Percentiles rank a stretch among this genome's conserved stretches.
These are phyloP conservation scores for Populus hybrid DNA, from an alignment of 441 rosid species.

Conservation along the genomic window DNA sequence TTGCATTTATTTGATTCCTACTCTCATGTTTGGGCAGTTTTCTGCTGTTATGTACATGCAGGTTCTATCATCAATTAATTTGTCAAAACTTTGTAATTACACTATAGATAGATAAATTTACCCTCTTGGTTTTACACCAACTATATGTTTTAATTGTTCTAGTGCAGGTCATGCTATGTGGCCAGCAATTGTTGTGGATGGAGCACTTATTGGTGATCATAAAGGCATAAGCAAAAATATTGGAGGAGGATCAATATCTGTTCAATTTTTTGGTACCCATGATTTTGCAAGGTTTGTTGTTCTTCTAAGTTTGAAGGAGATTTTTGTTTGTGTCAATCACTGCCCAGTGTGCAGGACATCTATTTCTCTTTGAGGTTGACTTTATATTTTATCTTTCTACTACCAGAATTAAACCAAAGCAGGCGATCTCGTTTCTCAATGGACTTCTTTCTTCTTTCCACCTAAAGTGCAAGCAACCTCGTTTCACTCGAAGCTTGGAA, in stretches of 20 bases:
- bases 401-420: constrained; percentile 80
- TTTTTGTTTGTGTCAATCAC: not conserved
- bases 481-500: constrained; percentile 71
- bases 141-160: constrained; percentile 37
- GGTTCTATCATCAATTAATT: not conserved
- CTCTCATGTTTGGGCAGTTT: not conserved
- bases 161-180: constrained; percentile 96
- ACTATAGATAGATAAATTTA: not conserved
- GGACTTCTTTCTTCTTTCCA: constrained; percentile 90
- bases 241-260: constrained; percentile 69
- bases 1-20: not conserved
- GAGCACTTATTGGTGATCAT: constrained; percentile 51
- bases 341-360: constrained; percentile 8
- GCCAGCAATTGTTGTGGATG: constrained; percentile 97
- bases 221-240: constrained; percentile 55
- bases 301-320: constrained; percentile 14
- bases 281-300: constrained; percentile 90
- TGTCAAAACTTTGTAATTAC: constrained; percentile 1
- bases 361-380: constrained; percentile 21
- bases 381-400: constrained; percentile 23
- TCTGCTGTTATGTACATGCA: not conserved
- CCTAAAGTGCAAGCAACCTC: constrained; percentile 88
- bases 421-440: constrained; percentile 80
- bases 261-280: constrained; percentile 98
- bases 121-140: constrained; percentile 24